Percentiles rank a stretch among this genome's conserved stretches.
These are phyloP conservation scores for Phytophthora cryptogea DNA, from an alignment of 352 stramenopile species.

Conservation along the genomic window DNA sequence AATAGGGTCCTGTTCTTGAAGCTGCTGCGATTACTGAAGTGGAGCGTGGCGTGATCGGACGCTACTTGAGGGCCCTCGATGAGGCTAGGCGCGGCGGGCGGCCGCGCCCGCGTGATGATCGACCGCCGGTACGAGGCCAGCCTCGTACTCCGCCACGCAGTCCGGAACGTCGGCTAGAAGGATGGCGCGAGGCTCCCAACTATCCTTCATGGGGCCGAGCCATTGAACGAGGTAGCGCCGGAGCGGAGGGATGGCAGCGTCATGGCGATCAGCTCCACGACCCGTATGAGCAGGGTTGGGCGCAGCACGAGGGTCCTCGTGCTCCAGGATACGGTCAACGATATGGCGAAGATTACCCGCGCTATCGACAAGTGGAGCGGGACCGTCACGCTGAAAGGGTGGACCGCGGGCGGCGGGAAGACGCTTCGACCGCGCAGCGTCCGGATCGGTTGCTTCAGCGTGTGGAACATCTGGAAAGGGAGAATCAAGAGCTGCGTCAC, in stretches of 20 bases:
- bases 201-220: slow-evolving; percentile 8
- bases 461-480: not conserved
- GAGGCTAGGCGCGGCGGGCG: not conserved
- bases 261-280: not conserved
- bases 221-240: slow-evolving; percentile 2
- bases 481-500: not conserved
- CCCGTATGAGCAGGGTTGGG: not conserved
- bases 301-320: not conserved
- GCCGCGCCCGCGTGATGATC: not conserved
- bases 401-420: not conserved
- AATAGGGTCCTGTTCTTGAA: not conserved
- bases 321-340: not conserved
- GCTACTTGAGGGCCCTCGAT: not conserved
- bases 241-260: not conserved
- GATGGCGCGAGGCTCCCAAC: slow-evolving; percentile 2
- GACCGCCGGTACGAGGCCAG: not conserved
- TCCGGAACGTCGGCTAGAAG: slow-evolving; percentile 7
- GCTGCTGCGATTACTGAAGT: not conserved
- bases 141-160: slow-evolving; percentile 8
- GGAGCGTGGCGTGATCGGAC: not conserved
- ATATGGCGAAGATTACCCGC: slow-evolving; percentile 3
- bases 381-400: not conserved
- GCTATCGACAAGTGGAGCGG: slow-evolving; percentile 2
- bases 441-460: not conserved
- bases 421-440: not conserved